Conservation (phyloP, 2,329 filamentous ascomycete genomes). For the Pyricularia grisea region DNA sequence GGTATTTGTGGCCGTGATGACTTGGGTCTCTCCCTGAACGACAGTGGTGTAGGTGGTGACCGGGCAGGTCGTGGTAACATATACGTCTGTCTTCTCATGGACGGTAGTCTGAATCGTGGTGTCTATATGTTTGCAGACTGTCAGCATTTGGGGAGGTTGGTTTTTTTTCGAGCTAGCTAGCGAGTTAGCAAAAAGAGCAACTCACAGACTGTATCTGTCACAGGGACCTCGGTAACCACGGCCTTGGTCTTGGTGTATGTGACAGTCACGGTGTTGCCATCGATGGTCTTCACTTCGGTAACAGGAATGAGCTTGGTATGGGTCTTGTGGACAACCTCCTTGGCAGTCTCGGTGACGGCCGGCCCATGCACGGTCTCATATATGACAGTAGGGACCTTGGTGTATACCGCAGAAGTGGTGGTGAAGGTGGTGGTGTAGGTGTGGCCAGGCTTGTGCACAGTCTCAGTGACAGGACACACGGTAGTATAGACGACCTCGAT, state of each 20-base stretch:
- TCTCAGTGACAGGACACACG: slow-evolving; percentile 23
- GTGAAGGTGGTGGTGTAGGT: slow-evolving; percentile 30
- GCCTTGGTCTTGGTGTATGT: slow-evolving; percentile 30
- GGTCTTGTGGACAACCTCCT: slow-evolving; percentile 29
- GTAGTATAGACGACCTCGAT: slow-evolving; percentile 29
- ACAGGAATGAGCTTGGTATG: slow-evolving; percentile 34
- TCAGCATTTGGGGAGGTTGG: not conserved
- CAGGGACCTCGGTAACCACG: slow-evolving; percentile 19
- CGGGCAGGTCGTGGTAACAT: slow-evolving; percentile 28
- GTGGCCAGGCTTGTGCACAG: slow-evolving; percentile 23
- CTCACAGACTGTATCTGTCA: slow-evolving; percentile 13
- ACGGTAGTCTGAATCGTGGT: slow-evolving; percentile 3
- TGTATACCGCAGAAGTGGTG: slow-evolving; percentile 30
- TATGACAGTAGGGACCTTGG: slow-evolving; percentile 17
- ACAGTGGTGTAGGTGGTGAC: slow-evolving; percentile 33
- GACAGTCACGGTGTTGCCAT: slow-evolving; percentile 28
- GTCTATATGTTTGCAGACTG: not conserved
- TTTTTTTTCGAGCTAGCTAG: slow-evolving; percentile 14
- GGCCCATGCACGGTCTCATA: slow-evolving; percentile 23
- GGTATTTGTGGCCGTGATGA: slow-evolving; percentile 31
- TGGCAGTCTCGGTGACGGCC: slow-evolving; percentile 25
- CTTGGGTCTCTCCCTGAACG: slow-evolving; percentile 27
- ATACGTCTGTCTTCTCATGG: slow-evolving; percentile 14
- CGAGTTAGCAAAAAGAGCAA: slow-evolving; percentile 8
- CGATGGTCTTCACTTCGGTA: slow-evolving; percentile 32